Conservation (phyloP, 768 basidiomycete genomes). For the Arthromyces matolae region DNA sequence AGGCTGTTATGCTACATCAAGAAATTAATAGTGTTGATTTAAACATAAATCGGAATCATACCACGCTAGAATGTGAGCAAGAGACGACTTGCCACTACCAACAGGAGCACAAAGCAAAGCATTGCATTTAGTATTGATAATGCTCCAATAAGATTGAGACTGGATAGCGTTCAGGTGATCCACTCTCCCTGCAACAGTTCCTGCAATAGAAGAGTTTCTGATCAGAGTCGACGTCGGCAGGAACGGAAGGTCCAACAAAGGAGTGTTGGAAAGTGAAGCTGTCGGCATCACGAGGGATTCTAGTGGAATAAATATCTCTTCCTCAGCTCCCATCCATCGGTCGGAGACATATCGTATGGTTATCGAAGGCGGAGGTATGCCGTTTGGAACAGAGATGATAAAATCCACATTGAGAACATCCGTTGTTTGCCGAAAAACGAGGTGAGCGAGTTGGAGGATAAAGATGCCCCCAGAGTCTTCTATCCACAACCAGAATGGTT, state of each 20-base stretch:
- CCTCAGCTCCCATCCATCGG: slow-evolving; percentile 90
- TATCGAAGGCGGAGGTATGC: slow-evolving; percentile 57
- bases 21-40: not conserved
- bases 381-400: slow-evolving; percentile 66
- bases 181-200: slow-evolving; percentile 42
- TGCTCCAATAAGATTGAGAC: slow-evolving; percentile 84
- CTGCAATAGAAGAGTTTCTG: slow-evolving; percentile 41
- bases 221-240: slow-evolving; percentile 51
- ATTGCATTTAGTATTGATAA: slow-evolving; percentile 64
- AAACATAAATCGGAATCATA: slow-evolving; percentile 33
- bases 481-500: slow-evolving; percentile 96
- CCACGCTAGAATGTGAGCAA: slow-evolving; percentile 73
- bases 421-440: slow-evolving; percentile 68
- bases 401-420: slow-evolving; percentile 65
- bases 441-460: slow-evolving; percentile 77
- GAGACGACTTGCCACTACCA: slow-evolving; percentile 74
- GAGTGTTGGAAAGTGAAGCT: slow-evolving; percentile 51
- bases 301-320: slow-evolving; percentile 60
- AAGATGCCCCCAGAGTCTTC: slow-evolving; percentile 80
- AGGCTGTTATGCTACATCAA: slow-evolving; percentile 50
- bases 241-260: slow-evolving; percentile 71
- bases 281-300: slow-evolving; percentile 75
- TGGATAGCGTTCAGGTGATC: slow-evolving; percentile 80
- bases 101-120: slow-evolving; percentile 75
- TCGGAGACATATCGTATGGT: slow-evolving; percentile 83